A percentile compares a stretch with the other conserved stretches of the same genome.
phyloP scores from a whole-genome alignment of 2,329 filamentous ascomycete genomes.

The Fonsecaea monophora region DNA sequence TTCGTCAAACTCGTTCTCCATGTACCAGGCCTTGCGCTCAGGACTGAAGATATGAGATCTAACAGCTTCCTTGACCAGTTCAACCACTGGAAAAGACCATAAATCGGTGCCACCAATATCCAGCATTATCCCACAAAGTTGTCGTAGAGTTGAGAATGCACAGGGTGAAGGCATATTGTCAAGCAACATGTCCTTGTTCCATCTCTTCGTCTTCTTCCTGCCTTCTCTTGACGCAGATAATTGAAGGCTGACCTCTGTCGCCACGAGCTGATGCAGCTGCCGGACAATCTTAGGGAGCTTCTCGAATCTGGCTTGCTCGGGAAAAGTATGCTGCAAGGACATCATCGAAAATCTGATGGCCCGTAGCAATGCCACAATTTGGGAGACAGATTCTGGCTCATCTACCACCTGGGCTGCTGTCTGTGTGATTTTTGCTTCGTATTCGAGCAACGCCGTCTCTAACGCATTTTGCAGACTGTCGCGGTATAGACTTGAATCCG shows the following conservation, averaged over 20 bases:
- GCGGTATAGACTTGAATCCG: constrained; percentile 29
- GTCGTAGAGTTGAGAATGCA: constrained; percentile 33
- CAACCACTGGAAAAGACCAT: constrained; percentile 35
- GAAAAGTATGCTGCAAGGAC: constrained; percentile 28
- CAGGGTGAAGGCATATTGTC: constrained; percentile 38
- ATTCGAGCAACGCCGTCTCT: constrained; percentile 14
- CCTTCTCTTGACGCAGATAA: constrained; percentile 20
- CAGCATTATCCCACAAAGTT: constrained; percentile 36
- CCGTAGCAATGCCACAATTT: constrained; percentile 26
- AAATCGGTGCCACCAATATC: constrained; percentile 37
- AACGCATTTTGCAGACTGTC: constrained; percentile 22
- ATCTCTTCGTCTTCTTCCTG: constrained; percentile 4
- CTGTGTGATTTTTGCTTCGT: constrained; percentile 22
- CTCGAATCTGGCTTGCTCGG: constrained; percentile 20
- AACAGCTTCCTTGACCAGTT: constrained; percentile 29
- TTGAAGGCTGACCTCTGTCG: constrained; percentile 24
- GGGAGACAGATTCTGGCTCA: constrained; percentile 4
- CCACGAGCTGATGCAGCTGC: constrained; percentile 30
- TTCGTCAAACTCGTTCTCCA: constrained; percentile 35
- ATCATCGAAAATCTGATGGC: constrained; percentile 28
- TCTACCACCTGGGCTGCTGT: constrained; percentile 12
- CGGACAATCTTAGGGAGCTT: constrained; percentile 20
- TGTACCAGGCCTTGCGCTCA: constrained; percentile 21
- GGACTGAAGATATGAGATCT: constrained; percentile 21
- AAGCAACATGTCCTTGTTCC: constrained; percentile 16